Evolutionary conservation across 257 asterid genomes (phyloP).

Genomic region (Scutellaria minor): DNA sequence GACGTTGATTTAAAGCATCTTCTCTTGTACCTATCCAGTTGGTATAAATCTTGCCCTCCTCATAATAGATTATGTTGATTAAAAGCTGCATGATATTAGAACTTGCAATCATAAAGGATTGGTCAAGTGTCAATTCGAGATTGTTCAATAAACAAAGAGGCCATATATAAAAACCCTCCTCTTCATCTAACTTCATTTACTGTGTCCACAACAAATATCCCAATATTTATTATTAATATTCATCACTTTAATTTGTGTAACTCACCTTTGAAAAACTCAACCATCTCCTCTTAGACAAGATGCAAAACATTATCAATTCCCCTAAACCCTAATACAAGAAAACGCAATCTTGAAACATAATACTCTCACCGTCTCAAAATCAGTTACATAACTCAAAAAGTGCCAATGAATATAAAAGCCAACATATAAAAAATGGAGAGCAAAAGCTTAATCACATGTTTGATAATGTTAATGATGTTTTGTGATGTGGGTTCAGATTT

Average conservation of each 20-base stretch:
- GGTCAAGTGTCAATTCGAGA: conserved; percentile 15
- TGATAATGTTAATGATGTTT: conserved; percentile 29
- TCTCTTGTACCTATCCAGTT: too few relatives aligned
- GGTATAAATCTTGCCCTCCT: too few relatives aligned
- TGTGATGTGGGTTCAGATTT: conserved; percentile 40
- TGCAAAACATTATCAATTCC: not conserved
- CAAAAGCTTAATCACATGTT: conserved; percentile 1
- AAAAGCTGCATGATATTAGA: not conserved
- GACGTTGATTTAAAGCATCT: too few relatives aligned
- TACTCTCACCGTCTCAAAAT: not conserved
- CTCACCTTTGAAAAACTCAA: not conserved
- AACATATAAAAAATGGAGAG: conserved; percentile 24
- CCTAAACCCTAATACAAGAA: conserved; percentile 24
- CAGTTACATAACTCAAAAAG: not conserved
- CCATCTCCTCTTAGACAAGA: not conserved
- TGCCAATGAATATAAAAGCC: too few relatives aligned
- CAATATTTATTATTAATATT: not conserved
- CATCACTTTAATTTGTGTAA: conserved; percentile 25
- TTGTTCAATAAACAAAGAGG: not conserved
- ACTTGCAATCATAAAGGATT: not conserved
- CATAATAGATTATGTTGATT: not conserved
- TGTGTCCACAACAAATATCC: not conserved
- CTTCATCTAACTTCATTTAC: too few relatives aligned
- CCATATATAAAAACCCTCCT: not conserved
- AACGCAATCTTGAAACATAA: conserved; percentile 11